Evolutionary conservation across 768 basidiomycete genomes (phyloP), one percentile per base, ranked within the genome.

Genomic region (Gymnopilus junonius): DNA sequence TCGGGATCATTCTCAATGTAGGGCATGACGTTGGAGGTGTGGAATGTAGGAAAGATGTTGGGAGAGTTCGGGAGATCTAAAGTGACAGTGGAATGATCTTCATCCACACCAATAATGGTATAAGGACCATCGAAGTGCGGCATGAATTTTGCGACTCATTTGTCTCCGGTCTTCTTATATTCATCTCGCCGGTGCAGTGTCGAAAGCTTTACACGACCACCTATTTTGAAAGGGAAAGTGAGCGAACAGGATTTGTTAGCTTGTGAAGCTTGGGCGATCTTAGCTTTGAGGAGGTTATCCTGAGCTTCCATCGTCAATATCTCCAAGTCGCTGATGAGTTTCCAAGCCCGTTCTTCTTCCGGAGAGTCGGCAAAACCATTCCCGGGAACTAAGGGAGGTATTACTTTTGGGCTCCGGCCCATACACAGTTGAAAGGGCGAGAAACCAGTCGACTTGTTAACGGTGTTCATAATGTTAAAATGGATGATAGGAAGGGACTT

Each of bases 101-200:
- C n/a, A n/a, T n/a, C n/a, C n/a, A n/a, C n/a, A n/a, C n/a, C n/a
- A n/a, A n/a, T n/a, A n/a, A n/a, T n/a, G n/a, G n/a, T n/a, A n/a
- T n/a, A n/a, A n/a, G n/a, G n/a, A n/a, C n/a, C n/a, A n/a, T 82
- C 72, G 15, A 59, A 77, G 0, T 70, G 48, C 0, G 74, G 74
- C 68, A 82, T 75, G 43, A 81, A 80, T 55, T 83, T 83, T 0
- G 77, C 77, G 0, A 65, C 67, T 0, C 71, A 68, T 11, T 71
- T 67, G 0, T 71, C 64, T n/a, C 71, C 72, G 0, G 40, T 42
- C 0, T 55, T n/a, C 25, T 68, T 68, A 58, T 76, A 82, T 1
- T 77, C 69, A 1, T 63, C 48, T 0, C 67, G 34, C 0, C 71
- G 62, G 39, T 79, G 64, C 68, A 69, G 12, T 0, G 75, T 76